Conservation (phyloP, 192 early-diverging fungal genomes). For the Podila epigama region DNA sequence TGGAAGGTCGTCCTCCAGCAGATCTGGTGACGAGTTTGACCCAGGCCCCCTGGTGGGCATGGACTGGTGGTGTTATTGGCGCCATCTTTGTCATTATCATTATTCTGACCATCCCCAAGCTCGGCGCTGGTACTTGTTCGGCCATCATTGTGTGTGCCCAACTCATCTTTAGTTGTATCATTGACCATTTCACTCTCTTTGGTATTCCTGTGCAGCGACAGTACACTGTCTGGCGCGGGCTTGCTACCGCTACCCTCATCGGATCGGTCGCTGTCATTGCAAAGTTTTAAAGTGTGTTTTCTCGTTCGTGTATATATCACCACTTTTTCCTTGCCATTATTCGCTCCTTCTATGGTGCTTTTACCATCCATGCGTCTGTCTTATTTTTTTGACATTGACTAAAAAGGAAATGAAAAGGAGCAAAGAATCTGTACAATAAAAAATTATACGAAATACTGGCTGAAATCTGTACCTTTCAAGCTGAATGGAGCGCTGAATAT, state of each 20-base stretch:
- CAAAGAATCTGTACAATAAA: too few species aligned
- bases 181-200: conserved; percentile 60
- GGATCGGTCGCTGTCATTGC: conserved; percentile 56
- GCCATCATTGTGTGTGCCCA: conserved; percentile 61
- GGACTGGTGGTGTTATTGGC: conserved; percentile 55
- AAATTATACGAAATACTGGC: too few species aligned
- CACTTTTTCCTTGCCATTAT: background rate
- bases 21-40: conserved; percentile 21
- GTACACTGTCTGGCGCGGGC: conserved; percentile 53
- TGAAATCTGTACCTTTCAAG: too few species aligned
- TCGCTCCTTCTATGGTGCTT: background rate
- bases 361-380: too few species aligned
- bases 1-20: conserved; percentile 30
- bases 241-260: conserved; percentile 54
- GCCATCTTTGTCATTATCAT: conserved; percentile 57
- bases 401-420: too few species aligned
- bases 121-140: conserved; percentile 60
- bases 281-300: conserved; percentile 39
- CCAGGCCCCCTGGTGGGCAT: conserved; percentile 58
- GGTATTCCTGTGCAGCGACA: conserved; percentile 46
- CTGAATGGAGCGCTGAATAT: too few species aligned
- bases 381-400: too few species aligned
- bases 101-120: conserved; percentile 57
- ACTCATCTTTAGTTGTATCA: conserved; percentile 56
- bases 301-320: background rate